Percentiles rank a stretch among this genome's conserved stretches.
phyloP scores from a whole-genome alignment of 179 eudicot genomes.

The Gypsophila paniculata region DNA sequence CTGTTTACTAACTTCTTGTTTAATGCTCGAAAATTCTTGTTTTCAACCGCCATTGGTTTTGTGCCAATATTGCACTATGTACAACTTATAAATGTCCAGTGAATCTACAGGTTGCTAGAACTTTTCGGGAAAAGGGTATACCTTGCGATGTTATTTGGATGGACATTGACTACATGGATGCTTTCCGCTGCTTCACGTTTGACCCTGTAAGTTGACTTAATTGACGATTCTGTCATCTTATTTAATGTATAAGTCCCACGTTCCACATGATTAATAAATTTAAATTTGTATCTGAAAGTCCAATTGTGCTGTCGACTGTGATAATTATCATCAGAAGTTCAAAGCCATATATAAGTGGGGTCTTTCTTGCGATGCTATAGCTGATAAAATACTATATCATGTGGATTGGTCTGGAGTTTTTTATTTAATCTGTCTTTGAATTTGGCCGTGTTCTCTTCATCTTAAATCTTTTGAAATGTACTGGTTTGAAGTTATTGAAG shows the following conservation, averaged over 20 bases:
- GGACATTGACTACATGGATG: constrained; percentile 99
- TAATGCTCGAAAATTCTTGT: neutral
- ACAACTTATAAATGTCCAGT: neutral
- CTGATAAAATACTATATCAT: neutral
- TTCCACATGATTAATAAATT: neutral
- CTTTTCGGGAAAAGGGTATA: constrained; percentile 75
- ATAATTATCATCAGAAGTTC: constrained; percentile 2
- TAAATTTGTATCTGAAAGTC: neutral
- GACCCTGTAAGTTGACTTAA: constrained; percentile 51
- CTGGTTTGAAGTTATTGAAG: neutral
- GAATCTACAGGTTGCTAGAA: constrained; percentile 67
- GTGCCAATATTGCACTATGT: neutral
- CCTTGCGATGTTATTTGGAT: constrained; percentile 99
- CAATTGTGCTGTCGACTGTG: neutral
- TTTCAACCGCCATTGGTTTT: neutral
- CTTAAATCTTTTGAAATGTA: neutral
- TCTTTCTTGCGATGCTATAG: neutral
- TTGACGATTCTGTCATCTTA: constrained; percentile 2
- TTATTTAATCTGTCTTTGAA: constrained; percentile 5
- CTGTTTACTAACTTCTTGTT: constrained; percentile 8
- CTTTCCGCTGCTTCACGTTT: constrained; percentile 93
- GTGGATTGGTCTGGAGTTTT: neutral
- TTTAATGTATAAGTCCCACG: neutral
- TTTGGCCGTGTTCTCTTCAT: neutral
- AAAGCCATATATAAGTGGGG: neutral